These are phyloP conservation scores for Pyrenula massariospora DNA, from an alignment of 495 filamentous ascomycete genomes.

Conservation along the genomic window DNA sequence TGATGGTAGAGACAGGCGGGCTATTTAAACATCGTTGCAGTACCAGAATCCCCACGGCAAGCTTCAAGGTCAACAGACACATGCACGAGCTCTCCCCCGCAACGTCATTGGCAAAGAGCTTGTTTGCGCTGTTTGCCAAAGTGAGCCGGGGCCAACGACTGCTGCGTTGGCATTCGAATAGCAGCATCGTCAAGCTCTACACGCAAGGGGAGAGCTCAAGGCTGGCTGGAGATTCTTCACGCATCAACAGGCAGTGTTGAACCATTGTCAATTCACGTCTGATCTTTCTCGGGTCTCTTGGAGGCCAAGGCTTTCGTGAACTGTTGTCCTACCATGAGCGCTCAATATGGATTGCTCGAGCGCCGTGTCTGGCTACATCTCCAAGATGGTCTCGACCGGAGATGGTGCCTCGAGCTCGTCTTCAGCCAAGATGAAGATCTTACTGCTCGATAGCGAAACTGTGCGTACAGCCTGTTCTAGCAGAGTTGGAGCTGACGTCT, in stretches of 20 bases:
- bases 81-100: too few species aligned
- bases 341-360: conserved; percentile 79
- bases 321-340: conserved; percentile 3
- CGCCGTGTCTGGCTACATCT: conserved; percentile 87
- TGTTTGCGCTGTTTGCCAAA: background rate
- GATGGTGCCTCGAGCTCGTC: conserved; percentile 56
- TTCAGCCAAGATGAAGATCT: conserved; percentile 95
- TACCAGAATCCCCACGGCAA: too few species aligned
- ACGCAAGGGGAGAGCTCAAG: too few species aligned
- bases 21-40: too few species aligned
- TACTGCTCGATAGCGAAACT: conserved; percentile 90
- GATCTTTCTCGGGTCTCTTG: background rate
- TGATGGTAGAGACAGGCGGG: too few species aligned
- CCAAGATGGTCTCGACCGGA: conserved; percentile 89
- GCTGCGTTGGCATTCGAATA: background rate
- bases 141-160: too few species aligned
- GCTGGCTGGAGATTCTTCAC: too few species aligned
- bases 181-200: too few species aligned
- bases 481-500: conserved; percentile 8
- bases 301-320: background rate
- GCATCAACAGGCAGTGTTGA: too few species aligned
- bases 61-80: too few species aligned
- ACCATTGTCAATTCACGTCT: too few species aligned
- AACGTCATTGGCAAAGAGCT: background rate
- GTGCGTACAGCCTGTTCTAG: conserved; percentile 29